Percentiles rank a stretch among this genome's conserved stretches.
Conservation (phyloP, 2,329 filamentous ascomycete genomes). For the Ceratocystis ficicola region DNA sequence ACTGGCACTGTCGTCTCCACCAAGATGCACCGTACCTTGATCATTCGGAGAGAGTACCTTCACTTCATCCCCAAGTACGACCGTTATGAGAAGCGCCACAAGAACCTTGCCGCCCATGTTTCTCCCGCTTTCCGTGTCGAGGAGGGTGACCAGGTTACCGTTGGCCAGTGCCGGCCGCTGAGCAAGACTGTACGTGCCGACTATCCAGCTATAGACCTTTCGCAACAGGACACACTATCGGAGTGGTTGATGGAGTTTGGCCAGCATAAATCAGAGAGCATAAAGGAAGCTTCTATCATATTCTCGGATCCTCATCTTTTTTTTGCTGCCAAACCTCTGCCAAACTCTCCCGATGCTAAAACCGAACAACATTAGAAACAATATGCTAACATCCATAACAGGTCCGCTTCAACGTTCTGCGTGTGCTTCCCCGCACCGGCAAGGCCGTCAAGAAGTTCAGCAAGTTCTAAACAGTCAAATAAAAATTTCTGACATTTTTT, state of each 20-base stretch:
- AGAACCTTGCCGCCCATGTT: slow-evolving; percentile 98
- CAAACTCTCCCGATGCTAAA: not conserved
- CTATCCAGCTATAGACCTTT: not conserved
- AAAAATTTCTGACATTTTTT: slow-evolving; percentile 37
- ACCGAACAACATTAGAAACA: not conserved
- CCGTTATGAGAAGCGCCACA: slow-evolving; percentile 99
- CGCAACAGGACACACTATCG: not conserved
- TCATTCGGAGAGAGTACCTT: slow-evolving; percentile 99
- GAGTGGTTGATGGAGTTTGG: not conserved
- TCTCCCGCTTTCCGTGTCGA: slow-evolving; percentile 99
- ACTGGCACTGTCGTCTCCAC: slow-evolving; percentile 98
- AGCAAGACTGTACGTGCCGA: slow-evolving; percentile 86
- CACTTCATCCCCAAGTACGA: slow-evolving; percentile 99
- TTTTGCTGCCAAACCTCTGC: not conserved
- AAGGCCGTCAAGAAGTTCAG: slow-evolving; percentile 95
- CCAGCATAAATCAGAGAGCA: not conserved
- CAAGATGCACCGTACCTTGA: slow-evolving; percentile 99
- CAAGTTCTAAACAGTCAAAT: slow-evolving; percentile 71
- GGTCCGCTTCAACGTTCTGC: slow-evolving; percentile 99
- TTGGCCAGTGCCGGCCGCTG: slow-evolving; percentile 97
- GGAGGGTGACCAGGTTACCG: slow-evolving; percentile 98
- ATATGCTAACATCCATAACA: slow-evolving; percentile 30
- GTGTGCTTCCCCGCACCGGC: slow-evolving; percentile 92
- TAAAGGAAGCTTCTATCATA: not conserved
- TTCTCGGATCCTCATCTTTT: not conserved